Percentiles rank a stretch among this genome's conserved stretches.
Evolutionary conservation across 2,329 filamentous ascomycete genomes (phyloP).

Genomic region (Claviceps arundinis): DNA sequence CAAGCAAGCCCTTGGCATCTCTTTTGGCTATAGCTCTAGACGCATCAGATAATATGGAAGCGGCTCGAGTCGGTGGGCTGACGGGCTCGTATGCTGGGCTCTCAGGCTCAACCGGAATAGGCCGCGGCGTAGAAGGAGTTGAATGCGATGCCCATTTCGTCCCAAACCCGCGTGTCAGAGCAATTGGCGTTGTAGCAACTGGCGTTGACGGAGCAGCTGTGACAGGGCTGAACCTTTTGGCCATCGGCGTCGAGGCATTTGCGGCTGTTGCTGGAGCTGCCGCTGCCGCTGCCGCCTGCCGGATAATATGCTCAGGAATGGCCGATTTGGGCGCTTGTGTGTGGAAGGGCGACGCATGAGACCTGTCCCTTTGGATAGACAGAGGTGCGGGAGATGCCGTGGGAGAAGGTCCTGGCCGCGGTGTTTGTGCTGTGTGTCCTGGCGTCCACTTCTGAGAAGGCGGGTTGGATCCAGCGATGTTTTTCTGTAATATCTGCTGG

Average conservation of each 20-base stretch:
- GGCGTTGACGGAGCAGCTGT: constrained; percentile 23
- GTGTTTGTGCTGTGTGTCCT: constrained; percentile 13
- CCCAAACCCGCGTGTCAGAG: constrained; percentile 26
- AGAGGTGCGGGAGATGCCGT: constrained; percentile 13
- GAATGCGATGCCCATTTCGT: constrained; percentile 47
- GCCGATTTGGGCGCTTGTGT: constrained; percentile 22
- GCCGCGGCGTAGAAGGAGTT: constrained; percentile 44
- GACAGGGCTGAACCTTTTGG: constrained; percentile 18
- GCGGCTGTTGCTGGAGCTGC: constrained; percentile 11
- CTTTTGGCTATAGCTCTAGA: constrained; percentile 18
- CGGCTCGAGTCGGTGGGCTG: constrained; percentile 35
- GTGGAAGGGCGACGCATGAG: constrained; percentile 15
- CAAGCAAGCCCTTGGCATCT: constrained; percentile 13
- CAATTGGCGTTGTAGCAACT: constrained; percentile 14
- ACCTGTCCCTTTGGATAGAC: constrained; percentile 17
- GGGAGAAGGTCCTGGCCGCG: constrained; percentile 10
- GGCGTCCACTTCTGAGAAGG: constrained; percentile 21
- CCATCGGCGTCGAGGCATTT: constrained; percentile 12
- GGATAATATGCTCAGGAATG: constrained; percentile 28
- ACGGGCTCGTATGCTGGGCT: constrained; percentile 46
- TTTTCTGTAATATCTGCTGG: constrained; percentile 15
- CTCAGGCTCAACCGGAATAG: constrained; percentile 23
- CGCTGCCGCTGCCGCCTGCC: constrained; percentile 20
- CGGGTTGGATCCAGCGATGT: constrained; percentile 10
- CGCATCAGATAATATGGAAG: constrained; percentile 23